A percentile compares a stretch with the other conserved stretches of the same genome.
These are phyloP conservation scores for Pythium vanterpoolii DNA, from an alignment of 352 stramenopile species.

Conservation along the genomic window DNA sequence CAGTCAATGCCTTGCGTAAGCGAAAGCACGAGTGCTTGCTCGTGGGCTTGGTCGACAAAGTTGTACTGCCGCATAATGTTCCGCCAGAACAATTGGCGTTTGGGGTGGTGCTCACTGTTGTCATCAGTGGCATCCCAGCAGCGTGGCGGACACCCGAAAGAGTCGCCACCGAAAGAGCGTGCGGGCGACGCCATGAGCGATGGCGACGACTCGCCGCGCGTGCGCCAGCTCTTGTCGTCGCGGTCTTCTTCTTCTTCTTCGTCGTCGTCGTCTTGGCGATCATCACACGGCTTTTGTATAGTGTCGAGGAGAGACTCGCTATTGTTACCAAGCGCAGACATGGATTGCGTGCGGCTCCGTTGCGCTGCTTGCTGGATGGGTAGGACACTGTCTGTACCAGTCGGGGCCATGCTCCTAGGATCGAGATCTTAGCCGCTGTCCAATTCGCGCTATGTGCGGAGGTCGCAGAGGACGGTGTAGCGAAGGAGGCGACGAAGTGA, in stretches of 20 bases:
- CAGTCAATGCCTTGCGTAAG: conserved; percentile 66
- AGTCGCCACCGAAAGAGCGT: neutral
- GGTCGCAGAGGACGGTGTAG: no score
- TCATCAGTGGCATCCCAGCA: neutral
- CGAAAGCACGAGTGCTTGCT: conserved; percentile 57
- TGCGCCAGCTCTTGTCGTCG: conserved; percentile 20
- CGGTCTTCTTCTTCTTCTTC: conserved; percentile 23
- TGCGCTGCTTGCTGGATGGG: neutral
- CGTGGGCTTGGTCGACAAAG: conserved; percentile 55
- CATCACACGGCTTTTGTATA: neutral
- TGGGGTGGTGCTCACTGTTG: conserved; percentile 7
- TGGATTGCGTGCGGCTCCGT: neutral
- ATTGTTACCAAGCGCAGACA: neutral
- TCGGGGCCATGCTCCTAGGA: neutral
- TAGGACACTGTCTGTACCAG: neutral
- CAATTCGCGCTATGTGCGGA: no score
- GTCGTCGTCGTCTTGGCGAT: neutral
- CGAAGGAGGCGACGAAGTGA: no score
- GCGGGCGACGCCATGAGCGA: neutral
- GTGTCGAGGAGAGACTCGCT: neutral
- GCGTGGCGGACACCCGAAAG: neutral
- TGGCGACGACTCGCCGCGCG: conserved; percentile 14
- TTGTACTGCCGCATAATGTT: conserved; percentile 81
- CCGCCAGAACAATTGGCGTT: conserved; percentile 67
- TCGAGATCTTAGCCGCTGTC: no score